Percentiles rank a stretch among this genome's conserved stretches.
Evolutionary conservation across 2,329 filamentous ascomycete genomes (phyloP).

Genomic region (Fusarium temperatum): DNA sequence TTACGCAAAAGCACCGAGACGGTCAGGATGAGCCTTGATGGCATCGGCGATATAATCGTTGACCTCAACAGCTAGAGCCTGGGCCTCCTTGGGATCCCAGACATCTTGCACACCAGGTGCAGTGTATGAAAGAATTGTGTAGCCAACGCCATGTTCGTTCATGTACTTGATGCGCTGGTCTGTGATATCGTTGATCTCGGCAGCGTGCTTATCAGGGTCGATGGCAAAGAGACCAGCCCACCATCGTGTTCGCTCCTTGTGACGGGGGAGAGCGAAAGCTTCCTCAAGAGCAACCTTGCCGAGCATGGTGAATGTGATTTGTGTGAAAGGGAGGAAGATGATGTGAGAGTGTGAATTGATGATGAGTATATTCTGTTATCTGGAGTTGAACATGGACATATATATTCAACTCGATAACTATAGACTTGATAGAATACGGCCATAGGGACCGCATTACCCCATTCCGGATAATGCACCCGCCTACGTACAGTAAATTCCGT

Average conservation of each 20-base stretch:
- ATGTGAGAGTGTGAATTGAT: neutral
- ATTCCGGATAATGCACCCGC: constrained; percentile 20
- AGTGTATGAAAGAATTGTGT: constrained; percentile 59
- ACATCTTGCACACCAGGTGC: constrained; percentile 59
- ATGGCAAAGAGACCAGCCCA: constrained; percentile 68
- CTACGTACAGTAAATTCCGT: neutral
- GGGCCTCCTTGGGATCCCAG: constrained; percentile 52
- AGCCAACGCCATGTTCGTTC: constrained; percentile 58
- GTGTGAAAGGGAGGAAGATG: neutral
- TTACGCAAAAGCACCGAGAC: constrained; percentile 58
- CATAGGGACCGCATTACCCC: neutral
- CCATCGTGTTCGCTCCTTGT: constrained; percentile 67
- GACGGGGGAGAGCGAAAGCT: constrained; percentile 67
- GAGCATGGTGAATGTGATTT: constrained; percentile 52
- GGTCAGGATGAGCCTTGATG: constrained; percentile 51
- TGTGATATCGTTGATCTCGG: constrained; percentile 59
- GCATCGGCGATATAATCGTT: constrained; percentile 53
- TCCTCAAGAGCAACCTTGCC: constrained; percentile 72
- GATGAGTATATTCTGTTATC: neutral
- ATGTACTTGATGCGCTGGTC: constrained; percentile 53
- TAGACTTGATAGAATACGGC: neutral
- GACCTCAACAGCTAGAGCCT: constrained; percentile 53
- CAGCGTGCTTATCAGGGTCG: constrained; percentile 66
- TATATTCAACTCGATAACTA: neutral
- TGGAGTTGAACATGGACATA: neutral